A percentile compares a stretch with the other conserved stretches of the same genome.
These are phyloP conservation scores for Aureobasidium melanogenum DNA, from an alignment of 2,329 filamentous ascomycete genomes.

Conservation along the genomic window DNA sequence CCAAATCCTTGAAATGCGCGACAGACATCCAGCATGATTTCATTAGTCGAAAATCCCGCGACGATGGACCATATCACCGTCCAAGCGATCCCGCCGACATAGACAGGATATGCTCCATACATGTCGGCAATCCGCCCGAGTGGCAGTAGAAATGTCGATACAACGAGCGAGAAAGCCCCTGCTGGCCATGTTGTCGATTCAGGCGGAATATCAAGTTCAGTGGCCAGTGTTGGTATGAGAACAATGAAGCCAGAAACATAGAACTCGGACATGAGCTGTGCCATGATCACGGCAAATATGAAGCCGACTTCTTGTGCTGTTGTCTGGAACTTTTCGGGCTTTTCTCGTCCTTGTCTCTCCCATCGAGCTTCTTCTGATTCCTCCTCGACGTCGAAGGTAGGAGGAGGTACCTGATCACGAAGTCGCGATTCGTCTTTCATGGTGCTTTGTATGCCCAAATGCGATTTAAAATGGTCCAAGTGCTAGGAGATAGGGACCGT, in stretches of 20 bases:
- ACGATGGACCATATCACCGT: constrained; percentile 24
- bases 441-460: background rate
- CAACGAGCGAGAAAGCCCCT: constrained; percentile 42
- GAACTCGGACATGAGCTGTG: constrained; percentile 47
- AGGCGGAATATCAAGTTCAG: constrained; percentile 56
- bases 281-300: constrained; percentile 41
- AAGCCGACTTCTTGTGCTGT: constrained; percentile 52
- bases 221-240: constrained; percentile 56
- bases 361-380: constrained; percentile 23
- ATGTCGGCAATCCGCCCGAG: constrained; percentile 45
- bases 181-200: constrained; percentile 51
- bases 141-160: constrained; percentile 40
- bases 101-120: constrained; percentile 53
- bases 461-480: background rate
- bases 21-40: constrained; percentile 28
- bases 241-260: constrained; percentile 67
- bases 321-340: constrained; percentile 48
- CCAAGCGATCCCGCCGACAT: constrained; percentile 48
- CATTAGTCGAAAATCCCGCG: constrained; percentile 24
- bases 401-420: background rate
- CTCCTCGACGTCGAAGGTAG: background rate
- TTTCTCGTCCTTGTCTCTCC: constrained; percentile 53
- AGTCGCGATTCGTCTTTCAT: background rate
- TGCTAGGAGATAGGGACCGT: background rate
- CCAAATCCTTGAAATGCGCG: constrained; percentile 29